Percentiles rank a stretch among this genome's conserved stretches.
phyloP scores from a whole-genome alignment of 1,284 basidiomycete genomes.

The Puccinia novopanici region DNA sequence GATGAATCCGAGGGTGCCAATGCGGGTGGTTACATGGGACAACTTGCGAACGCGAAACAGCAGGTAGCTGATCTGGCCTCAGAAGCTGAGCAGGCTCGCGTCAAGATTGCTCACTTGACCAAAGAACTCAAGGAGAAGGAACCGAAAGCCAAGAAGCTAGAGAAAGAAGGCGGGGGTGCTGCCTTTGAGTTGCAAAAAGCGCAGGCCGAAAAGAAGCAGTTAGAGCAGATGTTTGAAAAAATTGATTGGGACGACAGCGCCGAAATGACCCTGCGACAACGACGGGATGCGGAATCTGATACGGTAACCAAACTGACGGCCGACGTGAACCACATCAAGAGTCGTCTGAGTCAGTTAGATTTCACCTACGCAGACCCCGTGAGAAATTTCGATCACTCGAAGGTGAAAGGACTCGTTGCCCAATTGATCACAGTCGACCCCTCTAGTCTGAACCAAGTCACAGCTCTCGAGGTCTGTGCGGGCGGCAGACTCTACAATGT shows the following conservation, averaged over 20 bases:
- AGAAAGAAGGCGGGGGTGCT: conserved; percentile 76
- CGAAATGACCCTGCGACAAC: conserved; percentile 69
- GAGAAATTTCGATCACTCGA: conserved; percentile 78
- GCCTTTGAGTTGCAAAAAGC: conserved; percentile 70
- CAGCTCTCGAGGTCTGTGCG: conserved; percentile 82
- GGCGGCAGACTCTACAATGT: conserved; percentile 91
- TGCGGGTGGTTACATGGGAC: conserved; percentile 93
- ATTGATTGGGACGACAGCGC: conserved; percentile 79
- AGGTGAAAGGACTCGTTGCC: conserved; percentile 74
- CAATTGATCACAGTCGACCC: conserved; percentile 72
- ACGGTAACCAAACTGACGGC: conserved; percentile 65
- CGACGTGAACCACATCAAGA: conserved; percentile 69
- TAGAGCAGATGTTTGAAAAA: conserved; percentile 65
- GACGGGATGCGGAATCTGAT: conserved; percentile 66
- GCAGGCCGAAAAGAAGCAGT: conserved; percentile 67
- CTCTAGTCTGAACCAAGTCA: conserved; percentile 74
- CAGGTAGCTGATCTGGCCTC: conserved; percentile 74
- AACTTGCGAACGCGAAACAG: conserved; percentile 83
- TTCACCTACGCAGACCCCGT: conserved; percentile 80
- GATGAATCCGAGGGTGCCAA: conserved; percentile 63
- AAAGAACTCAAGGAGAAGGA: conserved; percentile 79
- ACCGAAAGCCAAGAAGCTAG: conserved; percentile 77
- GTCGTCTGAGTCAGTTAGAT: conserved; percentile 72
- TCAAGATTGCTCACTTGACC: conserved; percentile 76
- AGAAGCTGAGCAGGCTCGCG: conserved; percentile 80